Conservation (phyloP, 495 filamentous ascomycete species). For the Aspergillus cristatus region DNA sequence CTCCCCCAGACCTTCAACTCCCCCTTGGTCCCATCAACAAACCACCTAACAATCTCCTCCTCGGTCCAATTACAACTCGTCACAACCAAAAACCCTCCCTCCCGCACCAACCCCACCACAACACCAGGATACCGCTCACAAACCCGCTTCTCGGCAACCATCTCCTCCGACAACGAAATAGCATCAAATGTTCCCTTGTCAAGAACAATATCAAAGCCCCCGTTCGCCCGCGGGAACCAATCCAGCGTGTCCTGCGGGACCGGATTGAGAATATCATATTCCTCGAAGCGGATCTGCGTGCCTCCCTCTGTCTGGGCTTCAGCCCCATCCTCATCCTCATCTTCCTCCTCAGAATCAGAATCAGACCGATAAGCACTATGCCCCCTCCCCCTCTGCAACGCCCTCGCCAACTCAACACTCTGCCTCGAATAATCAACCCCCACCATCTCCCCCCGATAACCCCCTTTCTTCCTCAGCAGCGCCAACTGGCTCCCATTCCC, state of each 20-base stretch:
- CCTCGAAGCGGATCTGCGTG: slow-evolving; percentile 48
- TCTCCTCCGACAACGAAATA: slow-evolving; percentile 61
- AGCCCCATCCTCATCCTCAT: slow-evolving; percentile 15
- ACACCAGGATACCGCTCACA: slow-evolving; percentile 65
- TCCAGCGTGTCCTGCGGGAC: slow-evolving; percentile 25
- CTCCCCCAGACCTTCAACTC: slow-evolving; percentile 49
- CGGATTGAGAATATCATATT: slow-evolving; percentile 64
- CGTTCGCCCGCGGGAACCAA: slow-evolving; percentile 24
- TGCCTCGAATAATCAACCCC: slow-evolving; percentile 79
- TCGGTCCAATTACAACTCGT: slow-evolving; percentile 99
- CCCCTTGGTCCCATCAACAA: slow-evolving; percentile 32
- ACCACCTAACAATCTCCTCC: slow-evolving; percentile 71
- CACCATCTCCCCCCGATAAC: slow-evolving; percentile 54
- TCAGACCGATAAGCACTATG: slow-evolving; percentile 33
- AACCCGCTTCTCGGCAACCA: slow-evolving; percentile 34
- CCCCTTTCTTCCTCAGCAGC: slow-evolving; percentile 51
- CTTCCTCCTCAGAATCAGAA: slow-evolving; percentile 29
- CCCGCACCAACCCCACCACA: slow-evolving; percentile 54
- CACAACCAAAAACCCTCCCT: slow-evolving; percentile 65
- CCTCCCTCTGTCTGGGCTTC: slow-evolving; percentile 7
- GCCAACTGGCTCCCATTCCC: slow-evolving; percentile 90
- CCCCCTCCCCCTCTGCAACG: slow-evolving; percentile 30
- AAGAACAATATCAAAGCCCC: slow-evolving; percentile 74
- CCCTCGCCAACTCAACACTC: slow-evolving; percentile 62
- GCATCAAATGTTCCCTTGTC: slow-evolving; percentile 99